A percentile compares a stretch with the other conserved stretches of the same genome.
phyloP scores from a whole-genome alignment of 139 green algal species.

The Closterium sp. region DNA sequence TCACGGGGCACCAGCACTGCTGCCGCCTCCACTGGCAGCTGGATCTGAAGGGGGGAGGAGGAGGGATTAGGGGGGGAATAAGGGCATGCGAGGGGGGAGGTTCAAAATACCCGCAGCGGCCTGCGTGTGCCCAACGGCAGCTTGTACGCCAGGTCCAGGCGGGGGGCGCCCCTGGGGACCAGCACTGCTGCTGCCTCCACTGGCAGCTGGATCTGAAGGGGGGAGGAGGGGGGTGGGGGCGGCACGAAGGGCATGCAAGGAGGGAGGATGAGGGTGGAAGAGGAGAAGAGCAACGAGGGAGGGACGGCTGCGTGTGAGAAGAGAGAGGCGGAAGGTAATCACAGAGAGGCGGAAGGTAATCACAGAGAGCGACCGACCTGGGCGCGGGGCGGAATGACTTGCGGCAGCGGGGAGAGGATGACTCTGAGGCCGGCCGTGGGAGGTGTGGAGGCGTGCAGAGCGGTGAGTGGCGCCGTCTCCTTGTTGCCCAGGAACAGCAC shows the following conservation, averaged over 20 bases:
- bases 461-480: constrained; percentile 50
- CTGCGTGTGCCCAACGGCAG: neutral
- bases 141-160: constrained; percentile 60
- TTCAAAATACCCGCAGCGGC: neutral
- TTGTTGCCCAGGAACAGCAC: constrained; percentile 93
- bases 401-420: constrained; percentile 55
- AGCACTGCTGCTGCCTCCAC: constrained; percentile 59
- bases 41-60: neutral
- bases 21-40: constrained; percentile 14
- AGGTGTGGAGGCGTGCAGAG: constrained; percentile 47
- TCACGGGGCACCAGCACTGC: neutral
- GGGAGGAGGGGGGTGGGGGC: no score
- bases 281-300: neutral
- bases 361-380: constrained; percentile 43
- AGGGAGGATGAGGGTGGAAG: neutral
- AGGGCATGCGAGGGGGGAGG: neutral
- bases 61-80: neutral
- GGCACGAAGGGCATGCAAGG: neutral
- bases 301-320: neutral
- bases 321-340: neutral
- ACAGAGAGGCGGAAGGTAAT: neutral
- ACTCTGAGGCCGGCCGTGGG: constrained; percentile 56
- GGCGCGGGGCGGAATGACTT: constrained; percentile 59
- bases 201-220: constrained; percentile 53
- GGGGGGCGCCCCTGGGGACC: constrained; percentile 53